Evolutionary conservation across 1,284 basidiomycete species (phyloP), one percentile per base, ranked within the genome.

Genomic region (Exobasidium rhododendri): DNA sequence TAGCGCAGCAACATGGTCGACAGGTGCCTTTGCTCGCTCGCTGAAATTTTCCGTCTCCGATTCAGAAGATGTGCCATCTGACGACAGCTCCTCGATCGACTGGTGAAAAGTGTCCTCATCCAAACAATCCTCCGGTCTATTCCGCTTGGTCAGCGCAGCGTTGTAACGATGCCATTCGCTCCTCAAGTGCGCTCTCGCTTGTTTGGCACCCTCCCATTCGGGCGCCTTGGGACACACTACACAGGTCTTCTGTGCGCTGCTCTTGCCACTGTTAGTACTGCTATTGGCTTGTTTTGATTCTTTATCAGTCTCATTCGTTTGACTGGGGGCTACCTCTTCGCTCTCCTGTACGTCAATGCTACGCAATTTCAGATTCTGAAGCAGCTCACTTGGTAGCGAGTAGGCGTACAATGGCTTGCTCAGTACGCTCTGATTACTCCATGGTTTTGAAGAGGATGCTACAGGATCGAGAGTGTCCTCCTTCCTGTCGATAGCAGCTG

Each of bases 141-240:
- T 28, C n/a, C 31, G 45, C 52, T 51, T 28, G 43, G 60, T 65
- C 30, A 75, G 63, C 81, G 94, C 96, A 65, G 94, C 90, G 77
- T 98, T 98, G 82, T 96, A 97, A 58, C 93, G 85, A 84, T 98
- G 94, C 94, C 94, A 97, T 80, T 97, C 94, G 29, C 91, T 91
- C 73, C 89, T 88, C 80, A 92, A 97, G 81, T 98, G 94, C 0
- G 83, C 80, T 51, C 94, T 85, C 76, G 97, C 92, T 58, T 90
- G 89, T 30, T 90, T 86, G 2, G 94, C 85, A 58, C 88, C 87
- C 11, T 83, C 73, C 66, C 97, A 97, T 0, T 82, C 75, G 1
- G 85, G 83, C 1, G 87, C 67, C 7, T 56, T 61, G 2, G 75
- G 75, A 40, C 76, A 78, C 2, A 77, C 59, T 0, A 68, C 66